Evolutionary conservation across 768 basidiomycete species (phyloP).

Genomic region (Butyriboletus loyo): DNA sequence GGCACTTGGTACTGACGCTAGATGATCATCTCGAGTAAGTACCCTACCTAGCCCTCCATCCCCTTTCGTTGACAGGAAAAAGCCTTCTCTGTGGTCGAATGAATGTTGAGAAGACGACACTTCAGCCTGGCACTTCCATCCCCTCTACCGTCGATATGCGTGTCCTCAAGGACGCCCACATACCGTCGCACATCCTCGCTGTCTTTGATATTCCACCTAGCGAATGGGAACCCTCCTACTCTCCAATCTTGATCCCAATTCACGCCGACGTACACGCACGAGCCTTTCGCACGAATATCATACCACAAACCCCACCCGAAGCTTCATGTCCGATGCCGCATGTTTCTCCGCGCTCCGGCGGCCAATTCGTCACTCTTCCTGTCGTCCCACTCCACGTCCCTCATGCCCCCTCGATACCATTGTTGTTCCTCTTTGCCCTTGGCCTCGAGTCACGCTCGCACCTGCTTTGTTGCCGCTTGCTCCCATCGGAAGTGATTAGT

Average conservation of each 20-base stretch:
- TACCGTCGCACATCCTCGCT: constrained; percentile 59
- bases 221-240: constrained; percentile 29
- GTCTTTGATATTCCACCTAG: constrained; percentile 34
- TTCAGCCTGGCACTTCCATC: constrained; percentile 27
- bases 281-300: constrained; percentile 36
- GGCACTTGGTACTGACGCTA: constrained; percentile 12
- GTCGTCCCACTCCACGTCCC: constrained; percentile 48
- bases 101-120: constrained; percentile 30
- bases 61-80: constrained; percentile 6
- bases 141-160: constrained; percentile 49
- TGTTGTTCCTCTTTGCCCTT: constrained; percentile 58
- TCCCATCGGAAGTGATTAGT: constrained; percentile 47
- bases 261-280: constrained; percentile 44
- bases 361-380: constrained; percentile 46
- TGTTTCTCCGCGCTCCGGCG: constrained; percentile 13
- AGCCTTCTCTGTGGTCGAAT: constrained; percentile 33
- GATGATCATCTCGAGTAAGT: constrained; percentile 32
- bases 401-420: constrained; percentile 50
- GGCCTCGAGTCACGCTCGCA: constrained; percentile 48
- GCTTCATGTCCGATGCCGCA: constrained; percentile 33
- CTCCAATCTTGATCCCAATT: constrained; percentile 53
- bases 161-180: constrained; percentile 41
- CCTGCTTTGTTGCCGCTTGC: constrained; percentile 47
- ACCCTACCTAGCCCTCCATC: background rate
- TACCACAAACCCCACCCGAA: constrained; percentile 33